Evolutionary conservation across 2,329 filamentous ascomycete species (phyloP).

Genomic region (Cladosporium austrohemisphaericum): DNA sequence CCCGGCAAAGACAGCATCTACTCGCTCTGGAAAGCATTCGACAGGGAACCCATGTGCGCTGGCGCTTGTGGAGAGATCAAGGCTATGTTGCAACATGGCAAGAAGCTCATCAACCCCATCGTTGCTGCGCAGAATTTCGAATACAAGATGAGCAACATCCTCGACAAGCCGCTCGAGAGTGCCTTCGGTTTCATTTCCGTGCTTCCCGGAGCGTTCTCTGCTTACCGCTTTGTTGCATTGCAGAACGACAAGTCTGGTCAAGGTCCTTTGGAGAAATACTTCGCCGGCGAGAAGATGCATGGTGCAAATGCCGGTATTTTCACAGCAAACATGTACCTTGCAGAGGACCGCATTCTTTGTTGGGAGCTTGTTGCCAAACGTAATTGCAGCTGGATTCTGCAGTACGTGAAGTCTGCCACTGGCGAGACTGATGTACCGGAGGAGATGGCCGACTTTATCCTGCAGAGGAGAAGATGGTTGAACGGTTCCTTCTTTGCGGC

Average conservation of each 20-base stretch:
- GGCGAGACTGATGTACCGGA: conserved; percentile 97
- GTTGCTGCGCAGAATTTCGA: conserved; percentile 98
- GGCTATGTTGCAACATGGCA: conserved; percentile 86
- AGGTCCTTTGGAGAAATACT: conserved; percentile 93
- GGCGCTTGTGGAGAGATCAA: conserved; percentile 99
- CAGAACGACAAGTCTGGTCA: conserved; percentile 96
- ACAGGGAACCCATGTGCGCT: conserved; percentile 94
- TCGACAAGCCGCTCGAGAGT: conserved; percentile 95
- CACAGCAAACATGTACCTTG: conserved; percentile 98
- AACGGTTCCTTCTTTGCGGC: conserved; percentile 98
- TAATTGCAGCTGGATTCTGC: conserved; percentile 94
- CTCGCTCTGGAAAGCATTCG: conserved; percentile 97
- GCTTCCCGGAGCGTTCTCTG: conserved; percentile 95
- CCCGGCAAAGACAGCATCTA: conserved; percentile 94
- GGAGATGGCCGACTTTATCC: conserved; percentile 87
- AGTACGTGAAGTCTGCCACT: conserved; percentile 96
- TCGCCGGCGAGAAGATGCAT: conserved; percentile 93
- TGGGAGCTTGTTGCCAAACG: conserved; percentile 97
- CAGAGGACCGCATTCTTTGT: conserved; percentile 96
- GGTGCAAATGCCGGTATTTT: conserved; percentile 91
- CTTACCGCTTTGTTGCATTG: conserved; percentile 88
- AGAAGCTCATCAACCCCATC: conserved; percentile 85
- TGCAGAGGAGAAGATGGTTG: conserved; percentile 93
- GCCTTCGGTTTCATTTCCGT: conserved; percentile 98
- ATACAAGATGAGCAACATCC: conserved; percentile 99